Conservation (phyloP, 805 yeast genomes). For the Metschnikowia continentalis region DNA sequence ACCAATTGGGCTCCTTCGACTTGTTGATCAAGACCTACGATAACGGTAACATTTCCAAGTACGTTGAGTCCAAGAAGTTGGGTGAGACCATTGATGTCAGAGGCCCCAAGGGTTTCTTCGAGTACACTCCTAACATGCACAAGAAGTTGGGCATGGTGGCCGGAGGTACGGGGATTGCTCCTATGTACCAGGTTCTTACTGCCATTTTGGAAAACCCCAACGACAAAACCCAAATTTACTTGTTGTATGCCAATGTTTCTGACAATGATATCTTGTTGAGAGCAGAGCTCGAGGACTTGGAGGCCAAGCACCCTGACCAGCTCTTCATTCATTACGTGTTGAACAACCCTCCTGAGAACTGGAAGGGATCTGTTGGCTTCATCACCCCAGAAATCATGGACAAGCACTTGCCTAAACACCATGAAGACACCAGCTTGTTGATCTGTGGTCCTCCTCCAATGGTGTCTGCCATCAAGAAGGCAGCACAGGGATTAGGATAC, state of each 20-base stretch:
- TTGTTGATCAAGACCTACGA: constrained; percentile 82
- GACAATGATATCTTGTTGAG: constrained; percentile 77
- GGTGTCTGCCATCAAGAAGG: constrained; percentile 80
- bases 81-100: constrained; percentile 77
- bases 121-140: constrained; percentile 76
- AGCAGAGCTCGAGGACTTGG: constrained; percentile 71
- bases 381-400: constrained; percentile 72
- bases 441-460: constrained; percentile 94
- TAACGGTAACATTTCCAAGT: constrained; percentile 76
- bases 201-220: constrained; percentile 72
- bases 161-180: constrained; percentile 96
- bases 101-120: constrained; percentile 90
- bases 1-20: constrained; percentile 77
- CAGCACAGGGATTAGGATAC: constrained; percentile 69
- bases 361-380: constrained; percentile 79
- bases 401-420: constrained; percentile 56
- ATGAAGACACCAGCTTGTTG: constrained; percentile 63
- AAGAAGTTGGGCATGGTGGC: constrained; percentile 82
- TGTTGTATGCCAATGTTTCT: constrained; percentile 78
- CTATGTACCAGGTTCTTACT: constrained; percentile 89
- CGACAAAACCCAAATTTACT: constrained; percentile 70
- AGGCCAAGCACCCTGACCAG: constrained; percentile 49
- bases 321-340: constrained; percentile 70
- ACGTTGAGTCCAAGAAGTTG: constrained; percentile 64
- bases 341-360: constrained; percentile 65